Evolutionary conservation across 140 eudicot species (phyloP).

Genomic region (Erigeron philadelphicus): DNA sequence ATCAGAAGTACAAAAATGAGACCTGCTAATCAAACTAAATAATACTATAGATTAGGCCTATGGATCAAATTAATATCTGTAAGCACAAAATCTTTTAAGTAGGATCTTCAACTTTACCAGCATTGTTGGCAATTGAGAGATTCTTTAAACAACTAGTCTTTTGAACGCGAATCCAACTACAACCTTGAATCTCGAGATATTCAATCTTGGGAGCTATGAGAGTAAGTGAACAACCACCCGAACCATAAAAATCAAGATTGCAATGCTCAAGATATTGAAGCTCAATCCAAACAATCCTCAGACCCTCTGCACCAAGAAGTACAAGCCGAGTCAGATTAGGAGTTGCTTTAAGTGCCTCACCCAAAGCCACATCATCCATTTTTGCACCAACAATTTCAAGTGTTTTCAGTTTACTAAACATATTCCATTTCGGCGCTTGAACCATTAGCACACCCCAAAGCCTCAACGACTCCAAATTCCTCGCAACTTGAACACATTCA

Average conservation of each 20-base stretch:
- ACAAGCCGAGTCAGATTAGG: conserved; percentile 59
- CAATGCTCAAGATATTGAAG: conserved; percentile 55
- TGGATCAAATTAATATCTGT: neutral
- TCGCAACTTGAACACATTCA: conserved; percentile 61
- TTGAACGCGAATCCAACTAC: conserved; percentile 60
- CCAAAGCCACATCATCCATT: conserved; percentile 58
- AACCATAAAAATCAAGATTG: conserved; percentile 65
- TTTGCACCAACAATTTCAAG: conserved; percentile 82
- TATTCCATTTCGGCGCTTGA: conserved; percentile 68
- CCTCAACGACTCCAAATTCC: conserved; percentile 56
- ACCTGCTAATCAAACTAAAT: neutral
- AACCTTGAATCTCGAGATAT: conserved; percentile 77
- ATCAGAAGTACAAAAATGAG: neutral
- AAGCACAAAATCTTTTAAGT: neutral
- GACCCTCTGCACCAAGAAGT: conserved; percentile 79
- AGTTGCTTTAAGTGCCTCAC: conserved; percentile 51
- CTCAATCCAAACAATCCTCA: conserved; percentile 50
- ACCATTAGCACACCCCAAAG: conserved; percentile 83
- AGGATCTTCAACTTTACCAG: conserved; percentile 41
- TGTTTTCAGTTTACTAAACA: conserved; percentile 41
- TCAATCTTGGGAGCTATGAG: conserved; percentile 59
- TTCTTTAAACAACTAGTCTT: conserved; percentile 48
- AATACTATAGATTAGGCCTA: neutral
- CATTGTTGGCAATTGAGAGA: conserved; percentile 59
- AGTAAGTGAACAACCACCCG: conserved; percentile 51